Conservation (phyloP, 805 yeast species). For the Candida ficus region DNA sequence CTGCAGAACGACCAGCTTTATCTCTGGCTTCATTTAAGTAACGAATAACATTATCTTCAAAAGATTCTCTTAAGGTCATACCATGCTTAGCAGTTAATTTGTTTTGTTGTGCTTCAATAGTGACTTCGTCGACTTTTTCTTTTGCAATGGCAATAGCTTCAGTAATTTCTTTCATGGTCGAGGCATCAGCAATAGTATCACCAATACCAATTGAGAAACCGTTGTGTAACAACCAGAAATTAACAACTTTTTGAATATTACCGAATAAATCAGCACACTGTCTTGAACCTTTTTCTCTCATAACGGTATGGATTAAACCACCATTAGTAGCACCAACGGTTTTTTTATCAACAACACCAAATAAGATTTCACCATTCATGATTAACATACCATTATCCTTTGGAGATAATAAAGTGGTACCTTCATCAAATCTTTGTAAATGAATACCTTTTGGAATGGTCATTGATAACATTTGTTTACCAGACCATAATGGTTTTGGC, state of each 20-base stretch:
- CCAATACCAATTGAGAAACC: conserved; percentile 99
- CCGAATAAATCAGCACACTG: conserved; percentile 88
- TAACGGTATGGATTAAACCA: conserved; percentile 94
- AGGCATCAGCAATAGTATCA: conserved; percentile 98
- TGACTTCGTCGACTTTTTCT: conserved; percentile 89
- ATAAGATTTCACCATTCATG: conserved; percentile 92
- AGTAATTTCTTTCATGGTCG: conserved; percentile 90
- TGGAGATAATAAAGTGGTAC: conserved; percentile 75
- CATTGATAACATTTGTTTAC: conserved; percentile 89
- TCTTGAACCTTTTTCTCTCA: conserved; percentile 94
- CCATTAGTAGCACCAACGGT: conserved; percentile 99
- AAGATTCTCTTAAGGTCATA: conserved; percentile 98
- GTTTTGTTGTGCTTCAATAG: conserved; percentile 87
- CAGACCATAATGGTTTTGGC: conserved; percentile 97
- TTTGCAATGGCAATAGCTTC: conserved; percentile 92
- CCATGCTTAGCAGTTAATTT: conserved; percentile 94
- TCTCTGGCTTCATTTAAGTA: conserved; percentile 97
- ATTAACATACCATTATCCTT: conserved; percentile 94
- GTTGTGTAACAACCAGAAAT: conserved; percentile 92
- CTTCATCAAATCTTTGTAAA: conserved; percentile 89
- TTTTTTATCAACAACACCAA: conserved; percentile 96
- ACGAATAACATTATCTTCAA: conserved; percentile 94
- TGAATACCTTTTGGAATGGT: conserved; percentile 96
- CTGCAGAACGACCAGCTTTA: conserved; percentile 98
- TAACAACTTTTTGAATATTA: conserved; percentile 90